Evolutionary conservation across 345 rosid species (phyloP).

Genomic region (Eutrema yunnanense): DNA sequence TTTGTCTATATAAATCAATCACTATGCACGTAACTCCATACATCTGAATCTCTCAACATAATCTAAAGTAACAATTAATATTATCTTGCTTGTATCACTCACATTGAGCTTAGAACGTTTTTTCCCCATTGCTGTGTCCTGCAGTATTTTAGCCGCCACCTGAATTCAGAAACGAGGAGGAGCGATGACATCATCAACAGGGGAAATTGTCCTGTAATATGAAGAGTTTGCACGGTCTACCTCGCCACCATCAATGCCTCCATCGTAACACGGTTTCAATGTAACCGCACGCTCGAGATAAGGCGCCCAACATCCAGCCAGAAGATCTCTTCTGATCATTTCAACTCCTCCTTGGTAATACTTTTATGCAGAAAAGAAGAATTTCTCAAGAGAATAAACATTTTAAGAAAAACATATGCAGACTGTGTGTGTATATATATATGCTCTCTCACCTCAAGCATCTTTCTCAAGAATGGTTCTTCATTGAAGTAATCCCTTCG

Average conservation of each 20-base stretch:
- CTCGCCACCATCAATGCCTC: conserved; percentile 85
- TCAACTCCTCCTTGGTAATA: conserved; percentile 84
- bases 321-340: conserved; percentile 93
- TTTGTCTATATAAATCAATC: background rate
- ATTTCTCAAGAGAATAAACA: background rate
- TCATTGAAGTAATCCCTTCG: conserved; percentile 93
- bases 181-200: background rate
- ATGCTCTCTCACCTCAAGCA: conserved; percentile 65
- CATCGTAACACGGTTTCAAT: conserved; percentile 77
- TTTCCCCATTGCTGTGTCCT: conserved; percentile 83
- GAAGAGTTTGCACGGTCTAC: conserved; percentile 32
- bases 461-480: conserved; percentile 89
- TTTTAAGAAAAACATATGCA: background rate
- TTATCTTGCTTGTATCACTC: conserved; percentile 14
- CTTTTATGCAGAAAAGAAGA: conserved; percentile 27
- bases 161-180: conserved; percentile 20
- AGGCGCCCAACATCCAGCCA: conserved; percentile 83
- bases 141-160: conserved; percentile 83
- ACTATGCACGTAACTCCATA: background rate
- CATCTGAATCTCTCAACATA: background rate
- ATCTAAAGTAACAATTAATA: background rate
- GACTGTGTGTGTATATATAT: background rate
- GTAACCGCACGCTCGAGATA: conserved; percentile 88
- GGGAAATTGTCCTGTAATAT: background rate
- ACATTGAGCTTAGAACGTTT: conserved; percentile 73